Conservation (phyloP, 2,329 filamentous ascomycete species). For the Aspergillus carbonarius region DNA sequence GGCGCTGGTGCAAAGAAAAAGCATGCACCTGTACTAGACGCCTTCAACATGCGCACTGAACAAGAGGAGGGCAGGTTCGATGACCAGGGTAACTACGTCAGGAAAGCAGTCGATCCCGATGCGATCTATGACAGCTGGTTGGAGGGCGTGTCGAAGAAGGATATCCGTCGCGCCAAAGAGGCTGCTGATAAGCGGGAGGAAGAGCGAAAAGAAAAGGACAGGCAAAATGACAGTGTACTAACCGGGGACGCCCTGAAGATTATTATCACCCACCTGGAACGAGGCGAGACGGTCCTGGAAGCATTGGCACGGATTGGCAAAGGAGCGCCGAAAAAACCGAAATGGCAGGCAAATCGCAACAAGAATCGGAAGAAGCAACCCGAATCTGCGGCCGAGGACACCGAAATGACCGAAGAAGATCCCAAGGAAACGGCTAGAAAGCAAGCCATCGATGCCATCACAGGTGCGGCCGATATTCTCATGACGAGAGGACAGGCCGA, state of each 20-base stretch:
- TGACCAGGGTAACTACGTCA: conserved; percentile 83
- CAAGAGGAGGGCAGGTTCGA: conserved; percentile 93
- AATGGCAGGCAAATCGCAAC: conserved; percentile 62
- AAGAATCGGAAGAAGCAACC: conserved; percentile 50
- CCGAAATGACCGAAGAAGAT: conserved; percentile 73
- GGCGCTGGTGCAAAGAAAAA: conserved; percentile 88
- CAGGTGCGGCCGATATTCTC: conserved; percentile 83
- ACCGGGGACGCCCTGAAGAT: conserved; percentile 71
- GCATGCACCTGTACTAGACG: conserved; percentile 90
- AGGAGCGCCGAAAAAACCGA: conserved; percentile 57
- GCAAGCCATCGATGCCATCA: conserved; percentile 75
- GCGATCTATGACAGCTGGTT: conserved; percentile 91
- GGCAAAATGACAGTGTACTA: conserved; percentile 71
- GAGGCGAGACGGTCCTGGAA: conserved; percentile 82
- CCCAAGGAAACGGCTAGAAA: conserved; percentile 68
- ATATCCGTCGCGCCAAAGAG: conserved; percentile 82
- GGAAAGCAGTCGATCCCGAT: conserved; percentile 85
- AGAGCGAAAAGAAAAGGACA: conserved; percentile 68
- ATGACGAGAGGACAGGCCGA: conserved; percentile 79
- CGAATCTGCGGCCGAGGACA: conserved; percentile 46
- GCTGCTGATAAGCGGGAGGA: conserved; percentile 83
- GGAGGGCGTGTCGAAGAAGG: conserved; percentile 87
- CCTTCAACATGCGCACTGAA: conserved; percentile 89
- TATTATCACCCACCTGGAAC: conserved; percentile 72
- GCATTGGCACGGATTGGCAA: conserved; percentile 79